These are phyloP conservation scores for Cadophora sp. DNA, from an alignment of 2,329 filamentous ascomycete genomes.

Conservation along the genomic window DNA sequence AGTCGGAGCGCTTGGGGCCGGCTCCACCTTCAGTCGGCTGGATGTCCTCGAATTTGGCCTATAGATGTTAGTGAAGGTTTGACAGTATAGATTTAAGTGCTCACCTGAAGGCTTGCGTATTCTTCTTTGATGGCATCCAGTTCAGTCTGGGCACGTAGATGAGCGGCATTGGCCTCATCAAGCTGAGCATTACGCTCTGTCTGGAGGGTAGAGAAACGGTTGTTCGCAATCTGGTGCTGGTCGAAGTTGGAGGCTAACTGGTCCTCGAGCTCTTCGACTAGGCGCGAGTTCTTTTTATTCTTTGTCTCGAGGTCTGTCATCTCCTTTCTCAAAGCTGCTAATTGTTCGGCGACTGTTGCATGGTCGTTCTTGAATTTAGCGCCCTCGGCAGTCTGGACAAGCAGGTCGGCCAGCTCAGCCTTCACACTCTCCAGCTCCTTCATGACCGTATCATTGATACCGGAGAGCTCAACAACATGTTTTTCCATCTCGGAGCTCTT, in stretches of 20 bases:
- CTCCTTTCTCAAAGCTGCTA: conserved; percentile 69
- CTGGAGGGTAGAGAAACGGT: conserved; percentile 83
- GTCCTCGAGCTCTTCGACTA: conserved; percentile 96
- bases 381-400: conserved; percentile 55
- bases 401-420: conserved; percentile 58
- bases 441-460: conserved; percentile 65
- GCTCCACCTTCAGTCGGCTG: conserved; percentile 46
- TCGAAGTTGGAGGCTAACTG: conserved; percentile 96
- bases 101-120: conserved; percentile 73
- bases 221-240: conserved; percentile 83
- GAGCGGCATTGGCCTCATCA: conserved; percentile 77
- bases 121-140: conserved; percentile 72
- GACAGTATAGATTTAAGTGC: conserved; percentile 16
- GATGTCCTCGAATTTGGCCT: conserved; percentile 68
- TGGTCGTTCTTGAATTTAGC: conserved; percentile 53
- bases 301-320: conserved; percentile 66
- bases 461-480: conserved; percentile 61
- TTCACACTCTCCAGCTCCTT: conserved; percentile 68
- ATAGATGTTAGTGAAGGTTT: conserved; percentile 32
- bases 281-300: conserved; percentile 89
- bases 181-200: conserved; percentile 76
- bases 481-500: conserved; percentile 63
- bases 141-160: conserved; percentile 68
- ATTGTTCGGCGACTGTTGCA: conserved; percentile 59
- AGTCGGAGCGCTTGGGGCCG: conserved; percentile 62